Base-by-base conservation (phyloP, 805 yeast genomes). In the Starmera amethionina region DNA sequence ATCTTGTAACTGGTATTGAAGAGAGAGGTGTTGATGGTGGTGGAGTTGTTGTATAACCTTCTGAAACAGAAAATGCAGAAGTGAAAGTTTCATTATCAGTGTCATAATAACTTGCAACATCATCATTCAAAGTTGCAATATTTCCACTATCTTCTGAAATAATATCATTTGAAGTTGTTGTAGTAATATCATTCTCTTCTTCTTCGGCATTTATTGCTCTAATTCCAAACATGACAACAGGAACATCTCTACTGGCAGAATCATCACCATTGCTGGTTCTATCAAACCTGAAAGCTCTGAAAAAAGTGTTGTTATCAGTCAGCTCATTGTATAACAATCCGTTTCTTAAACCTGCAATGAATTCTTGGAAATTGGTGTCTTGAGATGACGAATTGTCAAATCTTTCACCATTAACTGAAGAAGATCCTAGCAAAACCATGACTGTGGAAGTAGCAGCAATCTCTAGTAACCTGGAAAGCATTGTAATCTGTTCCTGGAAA, bases 381-480 rank as follows among this genome's bases (percentile, higher is more conserved):
- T 38, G 43, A 22, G 48, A 30, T 4, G 52, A 36, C 3, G 52
- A 42, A 37, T 54, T 58, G 39, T 59, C 64, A 30, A 59, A 57
- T 34, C 63, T 43, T 36, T 52, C 41, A 0, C 64, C 64, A 33
- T 49, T 47, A 2, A 49, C 48, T 11, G 41, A 34, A 3, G 55
- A 33, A 2, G 56, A 36, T 9, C 62, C 71, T 35, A 68, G 57
- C 14, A 70, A 44, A 6, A 69, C 60, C 3, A 53, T 48, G 3
- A 70, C 68, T 0, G 75, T 68, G 3, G 72, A 67, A 1, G 64
- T 58, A 0, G 75, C 71, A 1, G 74, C 74, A 16, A 67, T 50
- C 15, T 70, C 69, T 28, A 69, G 46, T 15, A 69, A 48, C 30
- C 72, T 52, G 2, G 73, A 63, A 6, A 69, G 54, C 60, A 68